Evolutionary conservation across 495 filamentous ascomycete species (phyloP), one percentile per base, ranked within the genome.

Genomic region (Penicillium silybi): DNA sequence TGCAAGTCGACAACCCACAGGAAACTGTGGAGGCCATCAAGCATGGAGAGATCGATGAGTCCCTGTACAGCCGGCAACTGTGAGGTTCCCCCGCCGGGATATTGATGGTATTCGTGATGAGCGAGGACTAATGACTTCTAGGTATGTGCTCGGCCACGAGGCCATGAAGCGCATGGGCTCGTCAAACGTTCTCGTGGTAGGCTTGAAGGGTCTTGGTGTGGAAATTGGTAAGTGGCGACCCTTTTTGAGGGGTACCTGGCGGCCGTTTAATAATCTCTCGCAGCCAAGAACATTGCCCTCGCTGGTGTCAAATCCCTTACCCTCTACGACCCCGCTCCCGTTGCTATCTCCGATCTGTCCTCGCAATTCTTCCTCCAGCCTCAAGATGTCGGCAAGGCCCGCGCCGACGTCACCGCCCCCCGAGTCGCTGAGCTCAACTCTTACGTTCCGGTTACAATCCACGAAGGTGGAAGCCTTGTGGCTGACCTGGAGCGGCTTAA

Each of bases 121-220:
- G 42, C 53, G 34, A 9, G 43, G 46, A 27, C 47, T 61, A 38
- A 61, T 44, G 10, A 20, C 17, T 47, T 43, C 17, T 50, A 81
- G 79, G 41, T 95, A 98, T 69, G 93, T 98, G 45, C 83, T 99
- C 51, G 95, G 95, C 26, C 95, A 97, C 71, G 95, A 99, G 76
- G 95, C 95, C 46, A 99, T 99, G 95, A 97, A 95, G 76, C 88
- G 92, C 49, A 99, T 99, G 95, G 81, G 91, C 66, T 87, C 90
- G 44, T 97, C 95, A 18, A 91, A 97, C 67, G 83, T 99, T 40
- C 86, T 99, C 17, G 82, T 99, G 46, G 88, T 90, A 46, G 95
- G 95, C 46, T 72, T 97, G 58, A 90, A 91, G 66, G 93, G 95
- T 17, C 81, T 99, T 27, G 95, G 95, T 72, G 91, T 96, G 43